Evolutionary conservation across 148 eudicot species (phyloP).

Genomic region (Rheum nobile): DNA sequence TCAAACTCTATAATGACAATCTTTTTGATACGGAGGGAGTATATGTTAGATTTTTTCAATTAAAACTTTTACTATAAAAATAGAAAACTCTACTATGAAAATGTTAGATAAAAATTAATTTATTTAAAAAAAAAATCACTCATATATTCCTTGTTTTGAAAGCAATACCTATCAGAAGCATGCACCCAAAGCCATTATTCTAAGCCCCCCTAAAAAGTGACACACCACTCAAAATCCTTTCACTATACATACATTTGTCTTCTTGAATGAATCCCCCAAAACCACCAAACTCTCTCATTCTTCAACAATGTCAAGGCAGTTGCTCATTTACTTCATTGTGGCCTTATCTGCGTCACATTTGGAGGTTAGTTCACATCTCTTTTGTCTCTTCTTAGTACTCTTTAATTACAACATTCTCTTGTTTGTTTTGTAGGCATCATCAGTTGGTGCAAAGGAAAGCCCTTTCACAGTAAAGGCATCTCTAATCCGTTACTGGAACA

Average conservation of each 20-base stretch:
- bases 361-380: background rate
- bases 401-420: background rate
- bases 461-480: conserved; percentile 80
- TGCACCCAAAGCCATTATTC: conserved; percentile 4
- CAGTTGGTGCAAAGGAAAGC: conserved; percentile 11
- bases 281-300: conserved; percentile 1
- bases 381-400: background rate
- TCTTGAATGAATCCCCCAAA: background rate
- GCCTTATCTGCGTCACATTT: background rate
- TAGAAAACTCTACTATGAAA: no score
- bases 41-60: no score
- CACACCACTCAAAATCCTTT: background rate
- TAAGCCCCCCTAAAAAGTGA: background rate
- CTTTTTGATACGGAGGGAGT: no score
- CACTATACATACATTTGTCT: background rate
- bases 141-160: background rate
- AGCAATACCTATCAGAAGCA: conserved; percentile 3
- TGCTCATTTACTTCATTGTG: background rate
- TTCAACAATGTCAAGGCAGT: background rate
- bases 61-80: no score
- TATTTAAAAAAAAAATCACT: no score
- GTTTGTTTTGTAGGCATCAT: background rate
- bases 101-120: no score
- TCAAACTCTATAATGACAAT: no score
- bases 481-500: conserved; percentile 69